Percentiles rank a stretch among this genome's conserved stretches.
phyloP scores from a whole-genome alignment of 345 rosid species.

The Stellera chamaejasme region DNA sequence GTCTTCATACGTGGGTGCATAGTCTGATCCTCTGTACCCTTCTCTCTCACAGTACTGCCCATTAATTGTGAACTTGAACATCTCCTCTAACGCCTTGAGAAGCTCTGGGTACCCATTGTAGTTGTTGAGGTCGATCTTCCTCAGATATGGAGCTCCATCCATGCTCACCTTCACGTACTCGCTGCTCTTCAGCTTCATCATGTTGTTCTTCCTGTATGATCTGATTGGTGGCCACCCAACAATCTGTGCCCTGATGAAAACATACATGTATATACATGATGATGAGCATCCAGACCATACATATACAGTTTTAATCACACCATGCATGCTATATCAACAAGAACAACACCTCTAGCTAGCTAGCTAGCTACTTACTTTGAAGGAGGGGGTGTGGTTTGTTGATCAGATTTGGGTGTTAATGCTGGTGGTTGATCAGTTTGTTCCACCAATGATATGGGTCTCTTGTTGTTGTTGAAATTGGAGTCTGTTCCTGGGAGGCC shows the following conservation, averaged over 20 bases:
- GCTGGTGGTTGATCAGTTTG: not conserved
- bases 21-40: constrained; percentile 71
- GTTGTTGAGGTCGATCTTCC: constrained; percentile 62
- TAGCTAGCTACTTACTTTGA: constrained; percentile 49
- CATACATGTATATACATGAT: not conserved
- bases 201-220: constrained; percentile 49
- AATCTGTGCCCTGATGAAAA: constrained; percentile 39
- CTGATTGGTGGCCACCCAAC: constrained; percentile 83
- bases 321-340: not conserved
- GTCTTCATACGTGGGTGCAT: constrained; percentile 71
- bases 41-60: constrained; percentile 60
- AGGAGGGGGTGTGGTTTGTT: constrained; percentile 35
- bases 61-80: constrained; percentile 56
- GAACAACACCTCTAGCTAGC: not conserved
- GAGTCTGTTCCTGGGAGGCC: constrained; percentile 77
- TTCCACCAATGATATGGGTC: constrained; percentile 22
- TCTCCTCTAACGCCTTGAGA: constrained; percentile 50
- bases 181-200: constrained; percentile 34
- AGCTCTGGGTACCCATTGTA: constrained; percentile 52
- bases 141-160: constrained; percentile 85
- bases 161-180: constrained; percentile 79
- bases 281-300: not conserved
- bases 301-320: not conserved
- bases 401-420: constrained; percentile 11
- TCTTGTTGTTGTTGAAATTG: constrained; percentile 46